Evolutionary conservation across 257 asterid species (phyloP), one percentile per base, ranked within the genome.

Genomic region (Lycium ferocissimum): DNA sequence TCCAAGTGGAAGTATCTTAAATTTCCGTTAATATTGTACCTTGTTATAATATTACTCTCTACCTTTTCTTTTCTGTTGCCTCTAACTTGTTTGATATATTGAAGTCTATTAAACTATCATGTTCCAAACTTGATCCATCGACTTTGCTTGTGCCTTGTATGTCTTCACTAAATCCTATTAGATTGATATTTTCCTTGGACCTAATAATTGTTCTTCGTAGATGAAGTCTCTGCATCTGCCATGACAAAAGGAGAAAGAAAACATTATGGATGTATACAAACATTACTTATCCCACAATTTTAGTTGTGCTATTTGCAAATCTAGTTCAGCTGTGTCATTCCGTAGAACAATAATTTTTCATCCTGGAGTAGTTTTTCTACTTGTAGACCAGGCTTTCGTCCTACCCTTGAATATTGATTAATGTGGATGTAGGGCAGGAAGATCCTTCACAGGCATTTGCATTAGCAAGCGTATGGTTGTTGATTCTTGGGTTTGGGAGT

Each of bases 401-500:
- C 92, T 90, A 81, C 92, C 86, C 88, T 91, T 96, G 95, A 91
- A 92, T 89, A 89, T 85, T 84, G 85, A 88, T 86, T 85, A 88
- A 89, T 94, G 83, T 95, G 93, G 83, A 88, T 94, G 97, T 97
- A 95, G 98, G 98, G 98, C 99, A 97, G 99, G 98, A 94, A 90
- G 98, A 97, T 87, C 96, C 94, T 87, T 91, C 98, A 38, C 99
- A 95, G 91, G 98, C 90, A 84, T 90, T 93, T 63, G 99, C 98
- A 67, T 83, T 97, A 90, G 97, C 97, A 13, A 94, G 99, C 62
- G 89, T 97, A 80, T 97, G 99, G 99, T 88, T 97, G 87, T 63
- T 95, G 91, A 89, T 95, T 86, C 97, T 97, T 73, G 92, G 97
- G 75, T 91, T 97, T 84, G 99, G 99, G 72, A 85, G 97, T 82